Conservation (phyloP, 2,329 filamentous ascomycete genomes). For the Arthrobotrys sinensis region DNA sequence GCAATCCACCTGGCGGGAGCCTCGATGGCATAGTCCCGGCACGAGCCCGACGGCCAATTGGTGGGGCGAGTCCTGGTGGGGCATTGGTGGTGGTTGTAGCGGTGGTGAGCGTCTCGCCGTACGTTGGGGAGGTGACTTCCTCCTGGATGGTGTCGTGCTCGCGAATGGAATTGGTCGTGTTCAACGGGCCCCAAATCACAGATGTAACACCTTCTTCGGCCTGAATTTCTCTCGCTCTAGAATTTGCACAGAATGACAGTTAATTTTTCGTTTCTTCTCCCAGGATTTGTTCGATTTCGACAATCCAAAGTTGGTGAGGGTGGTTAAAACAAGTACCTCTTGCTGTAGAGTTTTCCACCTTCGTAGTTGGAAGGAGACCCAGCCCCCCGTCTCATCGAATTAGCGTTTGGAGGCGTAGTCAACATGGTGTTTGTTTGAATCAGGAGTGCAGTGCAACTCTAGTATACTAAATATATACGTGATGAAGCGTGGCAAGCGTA, state of each 20-base stretch:
- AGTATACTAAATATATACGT: slow-evolving; percentile 52
- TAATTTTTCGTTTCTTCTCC: background rate
- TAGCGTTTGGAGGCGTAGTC: slow-evolving; percentile 66
- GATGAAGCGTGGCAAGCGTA: slow-evolving; percentile 35
- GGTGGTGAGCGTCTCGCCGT: slow-evolving; percentile 43
- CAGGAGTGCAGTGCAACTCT: slow-evolving; percentile 60
- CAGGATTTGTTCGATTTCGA: background rate
- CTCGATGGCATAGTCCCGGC: slow-evolving; percentile 97
- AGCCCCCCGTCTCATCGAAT: slow-evolving; percentile 81
- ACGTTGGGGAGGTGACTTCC: slow-evolving; percentile 72
- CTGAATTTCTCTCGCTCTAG: slow-evolving; percentile 93
- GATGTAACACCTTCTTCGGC: slow-evolving; percentile 89
- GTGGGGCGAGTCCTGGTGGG: slow-evolving; percentile 77
- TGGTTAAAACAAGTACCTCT: slow-evolving; percentile 78
- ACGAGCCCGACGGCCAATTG: slow-evolving; percentile 81
- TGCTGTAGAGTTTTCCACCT: slow-evolving; percentile 85
- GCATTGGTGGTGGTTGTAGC: slow-evolving; percentile 73
- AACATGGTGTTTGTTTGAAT: slow-evolving; percentile 61
- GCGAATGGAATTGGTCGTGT: slow-evolving; percentile 95
- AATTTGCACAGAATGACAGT: background rate
- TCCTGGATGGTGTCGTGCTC: slow-evolving; percentile 79
- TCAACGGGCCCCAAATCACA: slow-evolving; percentile 92
- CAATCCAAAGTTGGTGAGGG: slow-evolving; percentile 63
- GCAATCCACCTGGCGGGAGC: slow-evolving; percentile 82
- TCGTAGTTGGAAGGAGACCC: slow-evolving; percentile 97